Evolutionary conservation across 106 monocot species (phyloP).

Genomic region (Platanthera guangdongensis): DNA sequence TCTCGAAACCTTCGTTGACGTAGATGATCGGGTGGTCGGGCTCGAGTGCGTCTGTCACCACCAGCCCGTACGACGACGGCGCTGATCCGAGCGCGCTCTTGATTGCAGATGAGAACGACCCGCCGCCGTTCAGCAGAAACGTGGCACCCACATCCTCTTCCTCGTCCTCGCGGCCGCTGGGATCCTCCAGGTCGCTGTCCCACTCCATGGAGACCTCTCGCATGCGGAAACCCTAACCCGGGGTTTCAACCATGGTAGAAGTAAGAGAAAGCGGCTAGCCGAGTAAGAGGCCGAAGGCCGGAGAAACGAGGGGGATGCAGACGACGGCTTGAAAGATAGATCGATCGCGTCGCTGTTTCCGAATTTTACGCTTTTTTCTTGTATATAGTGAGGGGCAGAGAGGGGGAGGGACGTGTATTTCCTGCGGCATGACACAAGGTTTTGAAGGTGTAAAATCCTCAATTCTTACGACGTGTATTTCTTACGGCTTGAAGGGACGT

Average conservation of each 20-base stretch:
- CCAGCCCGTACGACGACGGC: conserved; percentile 61
- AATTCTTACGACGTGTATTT: no score
- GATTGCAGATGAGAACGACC: conserved; percentile 26
- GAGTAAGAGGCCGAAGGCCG: background rate
- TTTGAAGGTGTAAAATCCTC: no score
- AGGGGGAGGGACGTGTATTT: background rate
- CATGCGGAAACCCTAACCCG: background rate
- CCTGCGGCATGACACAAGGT: no score
- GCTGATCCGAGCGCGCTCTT: conserved; percentile 11
- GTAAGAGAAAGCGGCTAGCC: background rate
- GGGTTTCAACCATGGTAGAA: background rate
- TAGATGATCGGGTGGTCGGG: conserved; percentile 79
- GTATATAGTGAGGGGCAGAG: background rate
- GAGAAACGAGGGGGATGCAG: background rate
- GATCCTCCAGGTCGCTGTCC: conserved; percentile 27
- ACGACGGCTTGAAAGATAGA: background rate
- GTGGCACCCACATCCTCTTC: conserved; percentile 13
- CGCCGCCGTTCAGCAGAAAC: conserved; percentile 4
- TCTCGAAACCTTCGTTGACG: conserved; percentile 84
- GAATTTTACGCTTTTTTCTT: background rate
- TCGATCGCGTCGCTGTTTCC: background rate
- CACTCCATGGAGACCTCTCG: conserved; percentile 16
- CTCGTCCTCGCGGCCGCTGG: conserved; percentile 23
- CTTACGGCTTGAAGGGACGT: no score
- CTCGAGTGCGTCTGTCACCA: conserved; percentile 82